Evolutionary conservation across 202 grass and related monocot species (phyloP).

Genomic region (Miscanthus sacchariflorus): DNA sequence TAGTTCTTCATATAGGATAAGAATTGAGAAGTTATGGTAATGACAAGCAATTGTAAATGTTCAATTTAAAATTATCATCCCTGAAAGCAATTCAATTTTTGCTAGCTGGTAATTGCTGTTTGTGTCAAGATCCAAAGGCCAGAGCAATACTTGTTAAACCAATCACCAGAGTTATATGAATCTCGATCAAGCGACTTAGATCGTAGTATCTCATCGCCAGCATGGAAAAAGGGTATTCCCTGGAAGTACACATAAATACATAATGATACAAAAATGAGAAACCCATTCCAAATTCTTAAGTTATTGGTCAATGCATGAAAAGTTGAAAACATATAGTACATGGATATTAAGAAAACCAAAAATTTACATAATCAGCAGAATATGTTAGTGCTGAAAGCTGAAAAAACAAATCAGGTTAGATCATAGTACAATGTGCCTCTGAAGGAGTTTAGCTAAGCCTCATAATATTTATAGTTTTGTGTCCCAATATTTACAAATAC

Average conservation of each 20-base stretch:
- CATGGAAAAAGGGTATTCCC: conserved; percentile 98
- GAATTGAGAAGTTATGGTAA: not conserved
- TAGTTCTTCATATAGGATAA: conserved; percentile 25
- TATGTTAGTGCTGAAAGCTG: conserved; percentile 16
- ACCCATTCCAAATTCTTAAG: conserved; percentile 14
- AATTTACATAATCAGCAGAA: not conserved
- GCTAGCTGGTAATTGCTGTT: conserved; percentile 20
- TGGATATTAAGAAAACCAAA: not conserved
- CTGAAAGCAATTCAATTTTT: not conserved
- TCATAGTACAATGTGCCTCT: not conserved
- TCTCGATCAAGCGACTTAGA: conserved; percentile 96
- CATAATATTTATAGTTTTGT: conserved; percentile 6
- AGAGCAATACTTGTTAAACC: conserved; percentile 92
- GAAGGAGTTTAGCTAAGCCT: not conserved
- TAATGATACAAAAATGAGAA: conserved; percentile 21
- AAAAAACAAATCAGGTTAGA: conserved; percentile 23
- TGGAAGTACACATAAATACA: conserved; percentile 46
- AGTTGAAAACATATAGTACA: conserved; percentile 4
- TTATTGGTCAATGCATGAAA: conserved; percentile 18
- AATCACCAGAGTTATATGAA: conserved; percentile 96
- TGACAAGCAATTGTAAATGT: not conserved
- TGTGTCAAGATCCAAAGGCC: conserved; percentile 26
- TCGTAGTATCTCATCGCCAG: conserved; percentile 90
- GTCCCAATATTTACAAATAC: conserved; percentile 26
- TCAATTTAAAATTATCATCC: not conserved